phyloP scores from a whole-genome alignment of 2,329 filamentous ascomycete genomes.

The Pyrenophora seminiperda region DNA sequence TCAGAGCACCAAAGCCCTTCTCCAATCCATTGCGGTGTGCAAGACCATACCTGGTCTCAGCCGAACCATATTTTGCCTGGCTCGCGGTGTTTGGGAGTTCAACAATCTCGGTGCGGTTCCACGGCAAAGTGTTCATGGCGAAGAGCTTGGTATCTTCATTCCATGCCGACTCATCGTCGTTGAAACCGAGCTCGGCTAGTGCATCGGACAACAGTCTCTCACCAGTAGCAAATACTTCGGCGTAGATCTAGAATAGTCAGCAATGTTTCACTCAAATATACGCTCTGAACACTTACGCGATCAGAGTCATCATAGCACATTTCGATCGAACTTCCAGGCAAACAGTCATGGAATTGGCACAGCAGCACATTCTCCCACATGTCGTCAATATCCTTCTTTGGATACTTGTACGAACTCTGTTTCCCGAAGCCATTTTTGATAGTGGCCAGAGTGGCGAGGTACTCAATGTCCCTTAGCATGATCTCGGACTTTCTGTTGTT shows the following conservation, averaged over 20 bases:
- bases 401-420: slow-evolving; percentile 73
- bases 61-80: slow-evolving; percentile 36
- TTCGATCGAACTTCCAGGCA: slow-evolving; percentile 92
- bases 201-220: slow-evolving; percentile 73
- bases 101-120: slow-evolving; percentile 77
- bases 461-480: slow-evolving; percentile 84
- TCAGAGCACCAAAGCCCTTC: slow-evolving; percentile 50
- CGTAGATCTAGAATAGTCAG: slow-evolving; percentile 66
- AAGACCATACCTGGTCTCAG: slow-evolving; percentile 40
- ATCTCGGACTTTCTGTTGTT: slow-evolving; percentile 89
- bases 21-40: slow-evolving; percentile 47
- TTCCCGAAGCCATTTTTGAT: slow-evolving; percentile 63
- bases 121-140: slow-evolving; percentile 85
- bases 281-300: slow-evolving; percentile 53
- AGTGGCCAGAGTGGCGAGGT: slow-evolving; percentile 83
- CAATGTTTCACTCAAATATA: background rate
- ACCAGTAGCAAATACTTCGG: slow-evolving; percentile 77
- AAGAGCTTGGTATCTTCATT: slow-evolving; percentile 57
- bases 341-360: slow-evolving; percentile 96
- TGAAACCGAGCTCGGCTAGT: slow-evolving; percentile 68
- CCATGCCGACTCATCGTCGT: slow-evolving; percentile 51
- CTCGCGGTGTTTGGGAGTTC: slow-evolving; percentile 57
- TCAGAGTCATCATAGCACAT: slow-evolving; percentile 99
- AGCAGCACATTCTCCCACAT: slow-evolving; percentile 95
- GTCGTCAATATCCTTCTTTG: slow-evolving; percentile 88